Evolutionary conservation across 106 monocot genomes (phyloP), one percentile per base, ranked within the genome.

Genomic region (Acorus gramineus): DNA sequence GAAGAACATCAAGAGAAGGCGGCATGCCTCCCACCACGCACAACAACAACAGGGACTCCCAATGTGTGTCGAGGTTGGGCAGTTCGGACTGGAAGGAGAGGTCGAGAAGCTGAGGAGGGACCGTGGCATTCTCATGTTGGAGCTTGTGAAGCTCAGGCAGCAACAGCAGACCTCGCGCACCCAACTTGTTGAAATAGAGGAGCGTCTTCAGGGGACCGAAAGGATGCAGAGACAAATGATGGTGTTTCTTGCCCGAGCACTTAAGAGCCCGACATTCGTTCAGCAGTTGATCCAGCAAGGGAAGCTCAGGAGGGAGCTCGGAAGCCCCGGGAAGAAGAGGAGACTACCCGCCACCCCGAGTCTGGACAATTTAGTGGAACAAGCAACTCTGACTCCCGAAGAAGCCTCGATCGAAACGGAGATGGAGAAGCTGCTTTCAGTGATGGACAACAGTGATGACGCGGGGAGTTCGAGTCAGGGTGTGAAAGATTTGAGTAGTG

Each of bases 151-250:
- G 76, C 79, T 86, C 13, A 52, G 71, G 63, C 76, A 82, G 47
- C 79, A 79, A 63, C 82, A 86, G 63, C 73, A 82, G 72, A 79
- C n/a, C 10, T 74, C 79, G 8, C 63, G 60, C 4, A 56, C 69
- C 6, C 76, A 73, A 68, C 70, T 86, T 14, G 42, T 63, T 11
- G 74, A 51, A 5, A 79, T 86, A 79, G 79, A 82, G 73, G 70
- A 71, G 42, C 54, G 76, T 4, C 48, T 86, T 28, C 74, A 68
- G 55, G 47, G 56, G 42, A 71, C 79, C 0, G 86, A 82, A 71
- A 56, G 56, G 73, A 68, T 71, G 64, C 82, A 79, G 63, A 49
- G 62, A 68, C 82, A 77, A 65, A 77, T 64, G 47, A 73, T 82
- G 76, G 50, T 67, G 0, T 86, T 86, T 79, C 51, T 86, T 7